phyloP scores from a whole-genome alignment of 1,284 basidiomycete genomes.

The Rhodotorula sp. region DNA sequence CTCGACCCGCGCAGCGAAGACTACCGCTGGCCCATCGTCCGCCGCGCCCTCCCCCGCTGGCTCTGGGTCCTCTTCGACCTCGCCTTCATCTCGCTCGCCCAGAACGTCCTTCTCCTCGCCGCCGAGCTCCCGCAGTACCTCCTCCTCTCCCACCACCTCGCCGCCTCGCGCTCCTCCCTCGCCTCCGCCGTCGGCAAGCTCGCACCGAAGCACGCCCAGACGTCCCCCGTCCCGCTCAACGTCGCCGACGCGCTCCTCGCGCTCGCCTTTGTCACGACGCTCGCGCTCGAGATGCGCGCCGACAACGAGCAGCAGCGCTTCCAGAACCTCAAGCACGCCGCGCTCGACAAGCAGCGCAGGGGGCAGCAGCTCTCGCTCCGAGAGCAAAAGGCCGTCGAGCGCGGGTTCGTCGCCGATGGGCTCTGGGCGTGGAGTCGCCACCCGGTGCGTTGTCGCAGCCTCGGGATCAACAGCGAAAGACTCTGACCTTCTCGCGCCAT shows the following conservation, averaged over 20 bases:
- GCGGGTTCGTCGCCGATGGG: constrained; percentile 82
- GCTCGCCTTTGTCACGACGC: constrained; percentile 60
- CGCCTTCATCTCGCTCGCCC: constrained; percentile 73
- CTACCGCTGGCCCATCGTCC: constrained; percentile 83
- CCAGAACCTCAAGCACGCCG: constrained; percentile 69
- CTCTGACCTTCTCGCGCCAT: not conserved
- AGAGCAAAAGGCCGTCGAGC: constrained; percentile 62
- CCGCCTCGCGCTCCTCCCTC: constrained; percentile 47
- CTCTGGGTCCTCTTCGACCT: constrained; percentile 80
- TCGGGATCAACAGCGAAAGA: too few relatives aligned
- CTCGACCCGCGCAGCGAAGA: constrained; percentile 77
- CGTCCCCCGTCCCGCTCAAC: constrained; percentile 53
- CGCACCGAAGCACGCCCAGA: constrained; percentile 55
- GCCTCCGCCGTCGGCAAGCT: constrained; percentile 50
- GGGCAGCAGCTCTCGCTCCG: constrained; percentile 59
- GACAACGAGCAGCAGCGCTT: constrained; percentile 90
- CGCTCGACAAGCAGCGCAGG: constrained; percentile 29
- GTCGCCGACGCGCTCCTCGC: constrained; percentile 69
- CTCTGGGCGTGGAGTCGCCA: constrained; percentile 85
- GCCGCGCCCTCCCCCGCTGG: constrained; percentile 65
- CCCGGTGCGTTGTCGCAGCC: constrained; percentile 54
- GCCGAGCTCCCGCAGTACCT: constrained; percentile 49
- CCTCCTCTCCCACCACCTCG: constrained; percentile 60
- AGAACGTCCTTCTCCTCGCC: constrained; percentile 74
- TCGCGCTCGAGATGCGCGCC: constrained; percentile 72